Base-by-base conservation (phyloP, 306 rosid species). In the Acacia confusa region DNA sequence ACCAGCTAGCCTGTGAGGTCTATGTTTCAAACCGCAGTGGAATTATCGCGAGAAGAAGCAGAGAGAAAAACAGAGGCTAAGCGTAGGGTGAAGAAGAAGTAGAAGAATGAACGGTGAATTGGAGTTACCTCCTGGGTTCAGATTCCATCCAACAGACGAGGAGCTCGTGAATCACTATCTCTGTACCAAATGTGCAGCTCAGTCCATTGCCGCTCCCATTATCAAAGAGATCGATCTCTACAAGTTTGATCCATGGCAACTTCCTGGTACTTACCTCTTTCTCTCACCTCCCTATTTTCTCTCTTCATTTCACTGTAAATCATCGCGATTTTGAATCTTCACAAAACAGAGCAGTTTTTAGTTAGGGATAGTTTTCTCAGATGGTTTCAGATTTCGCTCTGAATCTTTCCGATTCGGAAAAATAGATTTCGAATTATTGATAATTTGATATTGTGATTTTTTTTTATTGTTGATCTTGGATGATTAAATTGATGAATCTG, bases 111-210 rank as follows among this genome's bases (percentile, higher is more conserved):
- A 80, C 72, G 36, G 91, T 16, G 90, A 83, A 64, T 9, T 93
- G 58, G 92, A 82, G 34, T 84, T 93, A 27, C 98, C 99, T 0
- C 90, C 99, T 4, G 98, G 99, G 11, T 95, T 95, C 93, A 89
- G 98, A 80, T 95, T 95, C 75, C 99, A 93, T 84, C 99, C 99
- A 0, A 93, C 98, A 0, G 99, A 95, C 52, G 99, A 93, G 10
- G 99, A 93, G 78, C 65, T 95, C 68, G 98, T 95, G 73, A 94
- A 81, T 72, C 93, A 93, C 47, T 95, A 95, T 70, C 45, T 95
- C 71, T 85, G 90, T 63, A 83, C 84, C 63, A 95, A 93, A 86
- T 93, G 98, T 44, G 86, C 97, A 7, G 40, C 90, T 1, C 91
- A 88, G 44, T 81, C 95, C 6, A 79, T 95, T 10, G 79, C 91